Evolutionary conservation across 345 rosid species (phyloP).

Genomic region (Eucalyptus tenuipes): DNA sequence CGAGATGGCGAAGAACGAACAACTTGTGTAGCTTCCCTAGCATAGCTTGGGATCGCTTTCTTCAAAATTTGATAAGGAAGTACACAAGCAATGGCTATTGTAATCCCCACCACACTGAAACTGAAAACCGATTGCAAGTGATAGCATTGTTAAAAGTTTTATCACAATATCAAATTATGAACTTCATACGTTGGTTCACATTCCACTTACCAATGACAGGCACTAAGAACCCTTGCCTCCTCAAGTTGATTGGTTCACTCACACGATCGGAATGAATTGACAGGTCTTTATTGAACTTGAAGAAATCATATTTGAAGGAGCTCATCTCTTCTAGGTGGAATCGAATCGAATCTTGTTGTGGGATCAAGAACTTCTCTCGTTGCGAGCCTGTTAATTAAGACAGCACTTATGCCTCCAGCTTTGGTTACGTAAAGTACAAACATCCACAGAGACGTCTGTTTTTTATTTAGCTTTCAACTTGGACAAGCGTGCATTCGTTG

Average conservation of each 20-base stretch:
- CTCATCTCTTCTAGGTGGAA: neutral
- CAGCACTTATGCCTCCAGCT: too few species aligned
- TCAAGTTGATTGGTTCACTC: neutral
- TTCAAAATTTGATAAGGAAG: neutral
- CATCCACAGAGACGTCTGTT: too few species aligned
- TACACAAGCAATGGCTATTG: neutral
- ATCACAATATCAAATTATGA: neutral
- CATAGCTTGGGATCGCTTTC: neutral
- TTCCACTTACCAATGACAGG: neutral
- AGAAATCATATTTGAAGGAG: neutral
- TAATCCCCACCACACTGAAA: neutral
- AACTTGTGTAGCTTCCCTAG: neutral
- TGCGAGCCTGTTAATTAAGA: neutral
- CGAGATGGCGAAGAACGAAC: fast-evolving
- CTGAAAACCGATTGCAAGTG: neutral
- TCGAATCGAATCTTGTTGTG: neutral
- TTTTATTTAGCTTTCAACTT: too few species aligned
- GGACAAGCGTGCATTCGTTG: too few species aligned
- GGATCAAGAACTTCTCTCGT: neutral
- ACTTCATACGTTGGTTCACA: neutral
- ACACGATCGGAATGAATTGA: neutral
- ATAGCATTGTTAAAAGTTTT: neutral
- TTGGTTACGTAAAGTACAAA: too few species aligned
- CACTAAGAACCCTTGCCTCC: neutral
- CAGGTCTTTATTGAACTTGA: neutral